Conservation (phyloP, 805 yeast genomes). For the Wickerhamomyces xylosicus region DNA sequence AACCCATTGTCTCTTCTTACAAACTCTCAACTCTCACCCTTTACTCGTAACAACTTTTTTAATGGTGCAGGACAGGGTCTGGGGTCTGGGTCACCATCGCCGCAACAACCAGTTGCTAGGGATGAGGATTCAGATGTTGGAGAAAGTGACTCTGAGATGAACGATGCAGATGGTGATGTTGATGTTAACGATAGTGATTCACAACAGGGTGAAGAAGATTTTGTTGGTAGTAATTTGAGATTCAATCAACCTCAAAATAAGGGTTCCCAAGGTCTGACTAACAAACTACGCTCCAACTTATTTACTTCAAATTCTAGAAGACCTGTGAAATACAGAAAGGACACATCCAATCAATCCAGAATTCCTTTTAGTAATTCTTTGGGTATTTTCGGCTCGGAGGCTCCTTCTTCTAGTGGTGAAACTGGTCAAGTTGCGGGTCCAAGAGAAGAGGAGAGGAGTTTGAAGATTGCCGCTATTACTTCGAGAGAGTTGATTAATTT, state of each 20-base stretch:
- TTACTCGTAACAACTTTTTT: slow-evolving; percentile 13
- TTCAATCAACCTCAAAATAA: background rate
- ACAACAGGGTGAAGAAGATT: background rate
- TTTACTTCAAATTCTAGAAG: background rate
- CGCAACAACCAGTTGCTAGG: slow-evolving; percentile 5
- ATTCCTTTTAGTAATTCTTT: background rate
- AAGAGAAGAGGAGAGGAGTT: background rate
- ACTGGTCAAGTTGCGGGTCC: too few species aligned
- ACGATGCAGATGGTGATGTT: slow-evolving; percentile 17
- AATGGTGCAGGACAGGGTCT: background rate
- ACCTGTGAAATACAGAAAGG: too few species aligned
- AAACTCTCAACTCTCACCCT: slow-evolving; percentile 14
- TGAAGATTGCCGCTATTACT: slow-evolving; percentile 13
- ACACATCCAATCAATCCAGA: too few species aligned
- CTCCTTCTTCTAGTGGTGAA: too few species aligned
- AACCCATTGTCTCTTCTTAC: slow-evolving; percentile 1
- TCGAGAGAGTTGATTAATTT: slow-evolving; percentile 15
- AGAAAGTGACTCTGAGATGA: slow-evolving; percentile 19
- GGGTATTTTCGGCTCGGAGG: too few species aligned
- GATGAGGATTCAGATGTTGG: slow-evolving; percentile 11
- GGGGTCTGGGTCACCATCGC: background rate
- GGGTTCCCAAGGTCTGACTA: background rate
- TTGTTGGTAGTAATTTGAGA: background rate
- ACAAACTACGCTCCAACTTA: slow-evolving; percentile 1
- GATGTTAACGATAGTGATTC: slow-evolving; percentile 2